Conservation (phyloP, 805 yeast genomes). For the Debaryomyces tyrocola region DNA sequence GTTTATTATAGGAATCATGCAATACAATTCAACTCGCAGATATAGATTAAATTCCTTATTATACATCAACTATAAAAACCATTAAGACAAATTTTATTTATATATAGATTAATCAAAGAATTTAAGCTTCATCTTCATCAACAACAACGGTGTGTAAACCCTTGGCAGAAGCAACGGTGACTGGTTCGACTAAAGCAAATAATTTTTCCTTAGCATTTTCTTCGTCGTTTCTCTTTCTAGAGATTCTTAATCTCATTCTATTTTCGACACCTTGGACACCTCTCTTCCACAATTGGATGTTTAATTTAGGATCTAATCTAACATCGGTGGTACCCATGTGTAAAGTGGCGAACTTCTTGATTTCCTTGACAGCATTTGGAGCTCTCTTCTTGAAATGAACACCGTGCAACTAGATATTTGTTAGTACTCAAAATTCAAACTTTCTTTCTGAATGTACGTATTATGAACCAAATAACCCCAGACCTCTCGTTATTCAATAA, state of each 20-base stretch:
- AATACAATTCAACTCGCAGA: background rate
- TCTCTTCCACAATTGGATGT: conserved; percentile 98
- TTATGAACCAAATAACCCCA: background rate
- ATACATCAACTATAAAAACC: conserved; percentile 12
- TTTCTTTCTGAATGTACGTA: background rate
- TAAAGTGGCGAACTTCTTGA: conserved; percentile 96
- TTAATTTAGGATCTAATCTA: conserved; percentile 97
- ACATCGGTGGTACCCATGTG: conserved; percentile 99
- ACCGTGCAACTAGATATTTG: conserved; percentile 81
- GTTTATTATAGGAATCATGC: background rate
- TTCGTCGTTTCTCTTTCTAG: conserved; percentile 99
- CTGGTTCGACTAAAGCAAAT: conserved; percentile 98
- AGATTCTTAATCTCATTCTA: conserved; percentile 98
- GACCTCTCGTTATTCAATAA: background rate
- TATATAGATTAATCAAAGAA: conserved; percentile 13
- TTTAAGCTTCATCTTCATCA: conserved; percentile 69
- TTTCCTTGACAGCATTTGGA: conserved; percentile 99
- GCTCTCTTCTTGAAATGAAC: conserved; percentile 99
- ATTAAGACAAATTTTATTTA: conserved; percentile 6
- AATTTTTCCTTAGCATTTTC: conserved; percentile 98
- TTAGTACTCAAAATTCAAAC: conserved; percentile 35
- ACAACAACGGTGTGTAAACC: conserved; percentile 98
- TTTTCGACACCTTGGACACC: conserved; percentile 99
- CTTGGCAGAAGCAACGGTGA: conserved; percentile 90
- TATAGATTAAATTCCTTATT: conserved; percentile 14